Percentiles rank a stretch among this genome's conserved stretches.
These are phyloP conservation scores for Phytophthora syringae DNA, from an alignment of 352 stramenopile genomes.

Conservation along the genomic window DNA sequence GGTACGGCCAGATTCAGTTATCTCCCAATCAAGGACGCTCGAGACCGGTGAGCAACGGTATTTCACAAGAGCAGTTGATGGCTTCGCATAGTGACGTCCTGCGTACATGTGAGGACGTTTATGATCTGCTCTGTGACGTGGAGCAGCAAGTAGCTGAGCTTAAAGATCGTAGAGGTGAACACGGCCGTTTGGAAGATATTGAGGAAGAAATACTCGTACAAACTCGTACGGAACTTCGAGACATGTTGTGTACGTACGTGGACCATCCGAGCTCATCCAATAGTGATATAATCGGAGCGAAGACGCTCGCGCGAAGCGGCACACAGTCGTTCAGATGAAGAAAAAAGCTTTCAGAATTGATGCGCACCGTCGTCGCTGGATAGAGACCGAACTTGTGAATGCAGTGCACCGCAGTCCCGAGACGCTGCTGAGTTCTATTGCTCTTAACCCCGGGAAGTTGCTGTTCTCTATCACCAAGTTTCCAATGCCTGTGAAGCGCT, in stretches of 20 bases:
- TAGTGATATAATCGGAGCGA: constrained; percentile 57
- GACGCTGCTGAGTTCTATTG: constrained; percentile 63
- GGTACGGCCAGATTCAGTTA: constrained; percentile 26
- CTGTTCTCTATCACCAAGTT: constrained; percentile 79
- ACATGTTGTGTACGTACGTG: constrained; percentile 53
- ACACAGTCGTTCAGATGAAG: constrained; percentile 26
- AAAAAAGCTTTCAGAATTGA: constrained; percentile 39
- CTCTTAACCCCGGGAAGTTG: constrained; percentile 72
- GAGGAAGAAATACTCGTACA: constrained; percentile 29
- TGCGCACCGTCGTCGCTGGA: constrained; percentile 57
- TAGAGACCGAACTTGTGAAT: constrained; percentile 67
- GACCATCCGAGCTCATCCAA: constrained; percentile 47
- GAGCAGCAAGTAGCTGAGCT: constrained; percentile 18
- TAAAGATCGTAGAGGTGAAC: constrained; percentile 9
- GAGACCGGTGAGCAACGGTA: constrained; percentile 27
- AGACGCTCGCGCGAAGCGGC: constrained; percentile 24
- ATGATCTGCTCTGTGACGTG: constrained; percentile 66
- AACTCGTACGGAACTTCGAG: constrained; percentile 29
- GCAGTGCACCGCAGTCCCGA: constrained; percentile 71
- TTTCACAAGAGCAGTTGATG: constrained; percentile 34
- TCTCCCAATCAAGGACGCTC: constrained; percentile 12
- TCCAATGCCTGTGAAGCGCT: constrained; percentile 62
- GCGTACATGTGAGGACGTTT: constrained; percentile 60
- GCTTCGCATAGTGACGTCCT: constrained; percentile 35
- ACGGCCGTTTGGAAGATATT: constrained; percentile 8